Percentiles rank a stretch among this genome's conserved stretches.
phyloP scores from a whole-genome alignment of 352 stramenopile genomes.

The Phytopythium helicoides region DNA sequence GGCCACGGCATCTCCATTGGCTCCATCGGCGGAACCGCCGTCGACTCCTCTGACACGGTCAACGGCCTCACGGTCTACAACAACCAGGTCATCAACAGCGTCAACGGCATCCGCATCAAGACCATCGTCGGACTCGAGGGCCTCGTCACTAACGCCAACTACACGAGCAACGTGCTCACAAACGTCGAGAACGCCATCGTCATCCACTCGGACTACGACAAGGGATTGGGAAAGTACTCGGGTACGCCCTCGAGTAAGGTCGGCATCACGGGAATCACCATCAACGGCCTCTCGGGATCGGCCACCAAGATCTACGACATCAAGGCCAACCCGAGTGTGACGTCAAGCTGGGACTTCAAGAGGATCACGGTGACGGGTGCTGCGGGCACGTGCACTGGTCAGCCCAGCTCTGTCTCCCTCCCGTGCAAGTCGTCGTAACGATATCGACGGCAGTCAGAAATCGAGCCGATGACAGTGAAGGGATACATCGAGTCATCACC shows the following conservation, averaged over 20 bases:
- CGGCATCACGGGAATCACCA: too few relatives aligned
- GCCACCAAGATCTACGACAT: too few relatives aligned
- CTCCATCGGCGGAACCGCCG: slow-evolving; percentile 2
- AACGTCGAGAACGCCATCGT: slow-evolving; percentile 27
- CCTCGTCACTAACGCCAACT: slow-evolving; percentile 13
- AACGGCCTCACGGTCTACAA: slow-evolving; percentile 14
- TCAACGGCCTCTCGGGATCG: too few relatives aligned
- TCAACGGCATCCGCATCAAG: slow-evolving; percentile 36
- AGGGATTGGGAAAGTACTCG: slow-evolving; percentile 25
- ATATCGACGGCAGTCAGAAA: too few relatives aligned
- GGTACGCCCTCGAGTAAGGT: too few relatives aligned
- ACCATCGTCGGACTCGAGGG: slow-evolving; percentile 23
- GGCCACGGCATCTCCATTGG: too few relatives aligned
- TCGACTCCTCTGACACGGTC: slow-evolving; percentile 19
- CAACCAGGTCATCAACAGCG: slow-evolving; percentile 29
- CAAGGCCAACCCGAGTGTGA: too few relatives aligned
- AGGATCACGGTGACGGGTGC: slow-evolving; percentile 11
- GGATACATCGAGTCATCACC: too few relatives aligned
- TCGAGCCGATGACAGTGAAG: too few relatives aligned
- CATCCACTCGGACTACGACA: slow-evolving; percentile 30
- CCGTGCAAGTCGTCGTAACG: too few relatives aligned
- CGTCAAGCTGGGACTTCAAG: slow-evolving; percentile 16
- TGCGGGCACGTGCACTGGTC: slow-evolving; percentile 15
- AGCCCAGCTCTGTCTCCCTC: too few relatives aligned
- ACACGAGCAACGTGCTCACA: slow-evolving; percentile 10